Evolutionary conservation across 345 rosid species (phyloP).

Genomic region (Euphorbia tirucalli): DNA sequence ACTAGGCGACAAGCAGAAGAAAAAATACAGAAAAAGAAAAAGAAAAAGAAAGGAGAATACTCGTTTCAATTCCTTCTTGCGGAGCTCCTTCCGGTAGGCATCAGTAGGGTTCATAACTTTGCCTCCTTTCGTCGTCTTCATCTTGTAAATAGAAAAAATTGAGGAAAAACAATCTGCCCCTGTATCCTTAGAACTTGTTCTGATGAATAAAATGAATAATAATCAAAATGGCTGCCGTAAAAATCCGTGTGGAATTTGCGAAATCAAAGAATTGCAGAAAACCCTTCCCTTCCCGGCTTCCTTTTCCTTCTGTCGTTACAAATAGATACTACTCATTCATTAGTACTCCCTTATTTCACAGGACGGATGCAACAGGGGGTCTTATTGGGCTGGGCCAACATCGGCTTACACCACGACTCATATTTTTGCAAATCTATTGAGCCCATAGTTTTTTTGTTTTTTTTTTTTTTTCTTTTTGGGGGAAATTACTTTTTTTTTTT

Average conservation of each 20-base stretch:
- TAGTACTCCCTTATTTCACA: no score
- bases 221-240: neutral
- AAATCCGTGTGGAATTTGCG: neutral
- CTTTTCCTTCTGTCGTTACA: neutral
- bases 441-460: no score
- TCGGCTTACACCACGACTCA: neutral
- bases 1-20: neutral
- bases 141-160: conserved; percentile 23
- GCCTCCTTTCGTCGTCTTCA: conserved; percentile 99
- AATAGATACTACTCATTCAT: no score
- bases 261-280: neutral
- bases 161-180: neutral
- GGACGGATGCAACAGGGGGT: neutral
- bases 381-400: neutral
- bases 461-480: no score
- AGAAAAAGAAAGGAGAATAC: conserved; percentile 34
- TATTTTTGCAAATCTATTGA: no score
- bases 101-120: conserved; percentile 99
- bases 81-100: conserved; percentile 94
- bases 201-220: neutral
- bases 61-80: conserved; percentile 91
- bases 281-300: conserved; percentile 5
- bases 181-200: neutral
- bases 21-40: neutral
- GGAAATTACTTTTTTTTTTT: no score